Evolutionary conservation across 2,329 filamentous ascomycete genomes (phyloP).

Genomic region (Fusarium longipes): DNA sequence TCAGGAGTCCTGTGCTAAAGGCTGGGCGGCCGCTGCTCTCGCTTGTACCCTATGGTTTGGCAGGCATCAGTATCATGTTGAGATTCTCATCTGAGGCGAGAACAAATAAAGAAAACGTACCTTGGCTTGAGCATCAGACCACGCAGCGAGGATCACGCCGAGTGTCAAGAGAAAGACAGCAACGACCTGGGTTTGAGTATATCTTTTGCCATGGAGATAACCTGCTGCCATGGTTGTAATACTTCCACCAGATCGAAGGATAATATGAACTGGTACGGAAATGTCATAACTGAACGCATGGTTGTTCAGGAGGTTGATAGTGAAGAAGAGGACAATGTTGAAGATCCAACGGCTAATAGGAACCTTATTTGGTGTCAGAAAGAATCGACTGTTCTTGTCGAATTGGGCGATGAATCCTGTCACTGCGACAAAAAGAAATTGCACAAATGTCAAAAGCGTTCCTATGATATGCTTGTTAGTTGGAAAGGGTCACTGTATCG

Average conservation of each 20-base stretch:
- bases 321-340: conserved; percentile 91
- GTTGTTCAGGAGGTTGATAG: conserved; percentile 96
- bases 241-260: conserved; percentile 92
- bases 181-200: conserved; percentile 81
- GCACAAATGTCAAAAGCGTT: conserved; percentile 87
- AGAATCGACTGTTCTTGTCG: conserved; percentile 75
- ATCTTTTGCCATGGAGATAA: conserved; percentile 85
- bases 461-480: conserved; percentile 60
- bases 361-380: conserved; percentile 80
- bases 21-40: conserved; percentile 44
- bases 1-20: conserved; percentile 74
- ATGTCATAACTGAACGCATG: conserved; percentile 98
- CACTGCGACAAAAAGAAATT: conserved; percentile 84
- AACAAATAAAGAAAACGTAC: conserved; percentile 59
- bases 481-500: neutral
- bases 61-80: neutral
- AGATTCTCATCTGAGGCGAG: neutral
- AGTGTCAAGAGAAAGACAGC: conserved; percentile 86
- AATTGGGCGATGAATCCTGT: conserved; percentile 82
- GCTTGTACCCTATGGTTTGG: conserved; percentile 24
- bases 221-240: conserved; percentile 96
- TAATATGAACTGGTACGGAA: conserved; percentile 96
- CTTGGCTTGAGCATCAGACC: conserved; percentile 89
- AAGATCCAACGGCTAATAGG: conserved; percentile 86
- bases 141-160: conserved; percentile 88